phyloP scores from a whole-genome alignment of 805 yeast species.

The Candida palmyrensis region DNA sequence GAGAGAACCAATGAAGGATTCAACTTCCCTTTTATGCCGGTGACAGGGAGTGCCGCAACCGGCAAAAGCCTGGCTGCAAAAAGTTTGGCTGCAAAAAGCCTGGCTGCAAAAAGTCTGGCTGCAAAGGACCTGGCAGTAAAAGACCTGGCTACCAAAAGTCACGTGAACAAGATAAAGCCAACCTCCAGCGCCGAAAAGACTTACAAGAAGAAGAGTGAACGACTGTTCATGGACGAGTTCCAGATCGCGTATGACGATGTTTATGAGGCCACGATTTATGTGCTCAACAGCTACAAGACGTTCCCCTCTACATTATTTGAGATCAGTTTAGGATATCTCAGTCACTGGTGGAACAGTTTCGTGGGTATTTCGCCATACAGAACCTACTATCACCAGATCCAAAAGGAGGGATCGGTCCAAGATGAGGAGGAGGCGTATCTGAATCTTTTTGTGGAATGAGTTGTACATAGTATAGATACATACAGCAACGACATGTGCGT shows the following conservation, averaged over 20 bases:
- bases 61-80: background rate
- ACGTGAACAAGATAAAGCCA: background rate
- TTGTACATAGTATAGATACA: background rate
- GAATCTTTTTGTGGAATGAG: slow-evolving; percentile 1
- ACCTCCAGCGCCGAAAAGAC: too few relatives aligned
- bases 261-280: slow-evolving; percentile 56
- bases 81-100: background rate
- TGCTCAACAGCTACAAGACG: slow-evolving; percentile 58
- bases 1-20: slow-evolving; percentile 23
- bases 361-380: slow-evolving; percentile 45
- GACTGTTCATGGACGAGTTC: slow-evolving; percentile 38
- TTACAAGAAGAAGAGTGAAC: background rate
- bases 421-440: slow-evolving; percentile 4
- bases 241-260: slow-evolving; percentile 48
- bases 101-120: background rate
- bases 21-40: slow-evolving; percentile 30
- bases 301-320: slow-evolving; percentile 63
- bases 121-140: background rate
- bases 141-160: background rate
- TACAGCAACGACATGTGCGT: too few relatives aligned
- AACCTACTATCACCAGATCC: slow-evolving; percentile 8
- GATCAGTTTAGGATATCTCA: slow-evolving; percentile 42
- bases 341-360: slow-evolving; percentile 67
- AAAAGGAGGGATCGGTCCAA: slow-evolving; percentile 5
- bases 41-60: slow-evolving; percentile 4